These are phyloP conservation scores for Corynascus novoguineensis DNA, from an alignment of 495 filamentous ascomycete species.

Conservation along the genomic window DNA sequence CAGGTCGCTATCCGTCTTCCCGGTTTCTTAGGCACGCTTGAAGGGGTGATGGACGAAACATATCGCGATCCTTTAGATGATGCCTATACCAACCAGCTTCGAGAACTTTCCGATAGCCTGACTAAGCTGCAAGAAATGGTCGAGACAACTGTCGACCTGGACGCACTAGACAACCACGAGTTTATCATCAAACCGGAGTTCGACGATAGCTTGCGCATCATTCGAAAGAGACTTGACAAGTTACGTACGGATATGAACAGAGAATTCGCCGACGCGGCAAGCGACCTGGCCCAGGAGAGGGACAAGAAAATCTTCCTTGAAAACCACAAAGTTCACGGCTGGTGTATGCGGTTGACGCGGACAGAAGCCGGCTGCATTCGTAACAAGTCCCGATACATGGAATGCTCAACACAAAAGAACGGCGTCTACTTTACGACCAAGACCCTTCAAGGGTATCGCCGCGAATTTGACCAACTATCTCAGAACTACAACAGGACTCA, in stretches of 20 bases:
- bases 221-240: constrained; percentile 86
- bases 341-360: constrained; percentile 91
- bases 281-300: constrained; percentile 83
- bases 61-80: constrained; percentile 83
- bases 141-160: constrained; percentile 94
- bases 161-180: constrained; percentile 93
- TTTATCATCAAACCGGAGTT: constrained; percentile 99
- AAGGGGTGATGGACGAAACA: constrained; percentile 90
- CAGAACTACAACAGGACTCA: constrained; percentile 96
- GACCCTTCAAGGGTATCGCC: constrained; percentile 71
- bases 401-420: constrained; percentile 98
- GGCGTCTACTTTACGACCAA: constrained; percentile 96
- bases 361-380: constrained; percentile 90
- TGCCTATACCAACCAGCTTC: constrained; percentile 80
- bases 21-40: constrained; percentile 80
- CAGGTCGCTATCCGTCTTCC: constrained; percentile 90
- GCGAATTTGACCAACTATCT: constrained; percentile 90
- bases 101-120: constrained; percentile 68
- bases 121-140: constrained; percentile 95
- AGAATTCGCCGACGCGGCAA: constrained; percentile 70
- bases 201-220: constrained; percentile 79
- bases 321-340: constrained; percentile 91
- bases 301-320: constrained; percentile 99
- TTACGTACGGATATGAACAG: constrained; percentile 74
- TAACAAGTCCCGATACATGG: constrained; percentile 81